These are phyloP conservation scores for Penicillium polonicum DNA, from an alignment of 2,329 filamentous ascomycete genomes.

Conservation along the genomic window DNA sequence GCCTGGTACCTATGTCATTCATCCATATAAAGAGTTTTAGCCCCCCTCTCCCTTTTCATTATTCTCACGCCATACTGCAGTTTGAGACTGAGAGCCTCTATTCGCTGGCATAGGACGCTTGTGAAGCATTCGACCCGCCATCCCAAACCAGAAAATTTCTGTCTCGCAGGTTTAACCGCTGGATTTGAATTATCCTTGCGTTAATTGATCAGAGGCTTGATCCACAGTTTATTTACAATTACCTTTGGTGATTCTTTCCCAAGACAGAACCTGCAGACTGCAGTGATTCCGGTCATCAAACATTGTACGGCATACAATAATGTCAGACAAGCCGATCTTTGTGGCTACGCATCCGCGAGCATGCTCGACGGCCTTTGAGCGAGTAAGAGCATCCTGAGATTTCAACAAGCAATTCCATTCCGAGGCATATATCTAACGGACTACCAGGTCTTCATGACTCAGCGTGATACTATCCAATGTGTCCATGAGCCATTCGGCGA, in stretches of 20 bases:
- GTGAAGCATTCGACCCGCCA: slow-evolving; percentile 4
- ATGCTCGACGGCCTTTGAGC: slow-evolving; percentile 95
- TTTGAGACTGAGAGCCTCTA: slow-evolving; percentile 12
- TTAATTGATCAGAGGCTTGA: slow-evolving; percentile 8
- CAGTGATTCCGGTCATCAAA: neutral
- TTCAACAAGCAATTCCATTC: neutral
- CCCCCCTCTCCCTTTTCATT: slow-evolving; percentile 2
- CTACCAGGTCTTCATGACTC: slow-evolving; percentile 89
- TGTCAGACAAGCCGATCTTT: slow-evolving; percentile 82
- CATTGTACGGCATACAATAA: slow-evolving; percentile 36
- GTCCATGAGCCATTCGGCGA: slow-evolving; percentile 97
- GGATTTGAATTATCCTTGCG: slow-evolving; percentile 3
- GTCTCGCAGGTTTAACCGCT: neutral
- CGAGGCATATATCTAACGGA: slow-evolving; percentile 5
- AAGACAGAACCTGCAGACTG: slow-evolving; percentile 1
- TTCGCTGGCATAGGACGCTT: slow-evolving; percentile 11
- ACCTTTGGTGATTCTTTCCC: slow-evolving; percentile 5
- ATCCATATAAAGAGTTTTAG: slow-evolving; percentile 16
- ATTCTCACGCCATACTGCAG: slow-evolving; percentile 22
- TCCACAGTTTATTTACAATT: slow-evolving; percentile 20
- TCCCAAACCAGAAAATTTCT: neutral
- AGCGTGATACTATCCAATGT: slow-evolving; percentile 74
- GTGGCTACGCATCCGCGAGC: slow-evolving; percentile 90
- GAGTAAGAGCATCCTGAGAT: slow-evolving; percentile 56
- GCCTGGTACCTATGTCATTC: slow-evolving; percentile 1